A percentile compares a stretch with the other conserved stretches of the same genome.
These are phyloP conservation scores for Penicillium samsonianum DNA, from an alignment of 495 filamentous ascomycete species.

Conservation along the genomic window DNA sequence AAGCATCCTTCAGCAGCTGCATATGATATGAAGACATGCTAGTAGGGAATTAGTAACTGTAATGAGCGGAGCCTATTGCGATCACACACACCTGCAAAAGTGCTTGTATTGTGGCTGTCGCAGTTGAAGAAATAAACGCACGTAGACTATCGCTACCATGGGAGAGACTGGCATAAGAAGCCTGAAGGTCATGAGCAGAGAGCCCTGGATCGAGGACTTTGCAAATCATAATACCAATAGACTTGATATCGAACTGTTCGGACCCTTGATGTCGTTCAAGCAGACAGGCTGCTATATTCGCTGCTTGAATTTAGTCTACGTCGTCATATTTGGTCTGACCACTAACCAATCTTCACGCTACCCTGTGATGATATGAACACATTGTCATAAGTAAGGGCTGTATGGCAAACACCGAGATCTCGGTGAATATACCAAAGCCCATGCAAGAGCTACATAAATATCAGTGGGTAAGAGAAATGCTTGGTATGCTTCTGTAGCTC, in stretches of 20 bases:
- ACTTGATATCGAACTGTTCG: conserved; percentile 7
- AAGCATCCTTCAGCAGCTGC: background rate
- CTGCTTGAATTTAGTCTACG: background rate
- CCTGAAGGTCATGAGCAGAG: conserved; percentile 3
- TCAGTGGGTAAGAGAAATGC: background rate
- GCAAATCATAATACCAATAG: background rate
- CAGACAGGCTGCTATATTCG: conserved; percentile 11
- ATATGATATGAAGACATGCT: conserved; percentile 7
- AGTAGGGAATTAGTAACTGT: conserved; percentile 2
- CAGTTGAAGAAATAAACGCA: conserved; percentile 1
- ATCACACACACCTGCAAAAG: conserved; percentile 5
- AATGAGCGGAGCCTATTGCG: background rate
- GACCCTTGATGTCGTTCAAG: conserved; percentile 9
- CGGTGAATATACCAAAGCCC: conserved; percentile 12
- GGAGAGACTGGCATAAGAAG: conserved; percentile 2
- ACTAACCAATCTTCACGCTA: conserved; percentile 12
- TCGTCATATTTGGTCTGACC: background rate
- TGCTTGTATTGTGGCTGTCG: conserved; percentile 5
- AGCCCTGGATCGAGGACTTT: conserved; percentile 4
- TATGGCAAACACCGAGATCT: conserved; percentile 6
- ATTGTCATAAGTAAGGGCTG: conserved; percentile 1
- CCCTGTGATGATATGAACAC: conserved; percentile 6
- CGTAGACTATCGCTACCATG: conserved; percentile 2
- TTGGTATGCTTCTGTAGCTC: background rate
- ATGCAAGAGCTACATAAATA: conserved; percentile 1